Percentiles rank a stretch among this genome's conserved stretches.
Evolutionary conservation across 139 green algal species (phyloP).

Genomic region (Chara braunii): DNA sequence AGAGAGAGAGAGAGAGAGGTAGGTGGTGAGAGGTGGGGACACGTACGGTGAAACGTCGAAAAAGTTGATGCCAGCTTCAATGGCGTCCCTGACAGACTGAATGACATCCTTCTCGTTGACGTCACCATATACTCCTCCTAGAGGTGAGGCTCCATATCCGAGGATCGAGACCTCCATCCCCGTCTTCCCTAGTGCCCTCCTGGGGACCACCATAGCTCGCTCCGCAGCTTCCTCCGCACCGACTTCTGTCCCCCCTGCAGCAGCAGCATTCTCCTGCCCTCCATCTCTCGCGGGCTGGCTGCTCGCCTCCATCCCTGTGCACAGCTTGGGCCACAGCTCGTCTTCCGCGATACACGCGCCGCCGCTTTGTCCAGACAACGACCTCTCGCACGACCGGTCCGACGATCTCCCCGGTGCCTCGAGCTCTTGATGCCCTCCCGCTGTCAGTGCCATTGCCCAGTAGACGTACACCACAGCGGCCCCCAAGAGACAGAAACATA

Average conservation of each 20-base stretch:
- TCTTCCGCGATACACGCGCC: too few species aligned
- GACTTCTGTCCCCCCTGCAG: not conserved
- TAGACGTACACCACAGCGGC: not conserved
- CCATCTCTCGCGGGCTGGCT: not conserved
- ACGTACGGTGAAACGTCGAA: constrained; percentile 83
- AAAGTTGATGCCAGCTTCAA: constrained; percentile 81
- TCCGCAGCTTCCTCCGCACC: constrained; percentile 1
- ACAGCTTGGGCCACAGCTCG: too few species aligned
- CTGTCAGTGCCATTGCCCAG: not conserved
- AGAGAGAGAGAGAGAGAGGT: not conserved
- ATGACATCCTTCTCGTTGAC: constrained; percentile 60
- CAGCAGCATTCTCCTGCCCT: not conserved
- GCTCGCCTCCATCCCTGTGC: constrained; percentile 1
- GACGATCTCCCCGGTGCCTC: too few species aligned
- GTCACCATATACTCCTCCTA: constrained; percentile 73
- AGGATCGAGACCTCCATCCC: constrained; percentile 77
- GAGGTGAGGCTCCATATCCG: constrained; percentile 81
- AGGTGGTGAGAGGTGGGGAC: not conserved
- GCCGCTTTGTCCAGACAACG: too few species aligned
- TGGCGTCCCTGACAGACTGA: constrained; percentile 67
- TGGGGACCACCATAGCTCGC: constrained; percentile 47
- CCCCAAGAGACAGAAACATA: not conserved
- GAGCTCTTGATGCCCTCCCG: not conserved
- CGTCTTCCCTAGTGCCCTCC: constrained; percentile 64
- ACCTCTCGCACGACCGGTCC: too few species aligned